Evolutionary conservation across 352 stramenopile species (phyloP).

Genomic region (Phytophthora idaei): DNA sequence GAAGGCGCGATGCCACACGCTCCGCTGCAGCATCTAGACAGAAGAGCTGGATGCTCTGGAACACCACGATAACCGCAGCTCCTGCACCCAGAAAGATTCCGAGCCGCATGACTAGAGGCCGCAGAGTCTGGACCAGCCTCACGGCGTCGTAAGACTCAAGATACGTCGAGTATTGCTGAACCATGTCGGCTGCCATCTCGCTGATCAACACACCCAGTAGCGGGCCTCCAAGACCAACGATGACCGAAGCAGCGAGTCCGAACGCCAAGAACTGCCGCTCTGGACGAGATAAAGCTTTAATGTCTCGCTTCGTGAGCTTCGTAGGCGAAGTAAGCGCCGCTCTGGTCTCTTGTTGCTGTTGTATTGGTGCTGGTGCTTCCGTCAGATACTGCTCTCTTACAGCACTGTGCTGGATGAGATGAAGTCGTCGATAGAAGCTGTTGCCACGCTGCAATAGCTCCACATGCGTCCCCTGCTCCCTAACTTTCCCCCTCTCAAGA

Average conservation of each 20-base stretch:
- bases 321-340: slow-evolving; percentile 16
- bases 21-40: slow-evolving; percentile 58
- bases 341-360: background rate
- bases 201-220: slow-evolving; percentile 40
- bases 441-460: slow-evolving; percentile 63
- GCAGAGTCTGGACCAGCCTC: slow-evolving; percentile 11
- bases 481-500: slow-evolving; percentile 41
- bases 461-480: slow-evolving; percentile 56
- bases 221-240: slow-evolving; percentile 43
- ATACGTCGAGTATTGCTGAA: slow-evolving; percentile 33
- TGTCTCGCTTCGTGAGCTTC: slow-evolving; percentile 42
- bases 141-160: slow-evolving; percentile 28
- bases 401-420: slow-evolving; percentile 44
- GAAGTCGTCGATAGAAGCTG: slow-evolving; percentile 77
- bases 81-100: slow-evolving; percentile 43
- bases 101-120: slow-evolving; percentile 22
- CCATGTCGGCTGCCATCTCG: slow-evolving; percentile 44
- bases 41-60: slow-evolving; percentile 42
- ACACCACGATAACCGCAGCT: slow-evolving; percentile 35
- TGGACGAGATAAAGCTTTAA: slow-evolving; percentile 34
- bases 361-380: background rate
- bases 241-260: slow-evolving; percentile 36
- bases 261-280: slow-evolving; percentile 47
- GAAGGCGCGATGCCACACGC: slow-evolving; percentile 52
- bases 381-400: slow-evolving; percentile 4